Evolutionary conservation across 2,329 filamentous ascomycete genomes (phyloP), one percentile per base, ranked within the genome.

Genomic region (Ophiocordyceps sinensis): DNA sequence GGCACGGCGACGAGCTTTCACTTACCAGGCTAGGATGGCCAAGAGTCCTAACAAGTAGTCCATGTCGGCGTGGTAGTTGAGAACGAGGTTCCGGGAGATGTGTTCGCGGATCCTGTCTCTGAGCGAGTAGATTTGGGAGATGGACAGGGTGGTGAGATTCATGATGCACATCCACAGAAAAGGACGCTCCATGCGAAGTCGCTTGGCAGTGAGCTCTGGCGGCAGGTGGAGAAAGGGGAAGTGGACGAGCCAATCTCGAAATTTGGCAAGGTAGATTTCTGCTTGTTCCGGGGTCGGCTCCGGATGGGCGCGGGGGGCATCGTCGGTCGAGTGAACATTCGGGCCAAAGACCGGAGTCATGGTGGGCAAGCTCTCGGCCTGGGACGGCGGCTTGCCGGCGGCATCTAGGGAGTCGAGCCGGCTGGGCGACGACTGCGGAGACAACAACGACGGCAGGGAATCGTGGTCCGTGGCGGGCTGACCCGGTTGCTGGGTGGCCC

Each of bases 1-100:
- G n/a, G 15, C 17, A 17, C 19, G 19, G 19, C 19, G 19, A 35
- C 7, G 14, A 23, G 28, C 23, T 26, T 15, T 3, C 13, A 41
- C 42, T 23, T 31, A 47, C 38, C 41, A 40, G 23, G 32, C 29
- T 3, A 43, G n/a, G 28, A 36, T 42, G 11, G 32, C 59, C 14
- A 78, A 49, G 4, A 75, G 43, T 0, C 71, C 72, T 11, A 70
- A 57, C 2, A 78, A 54, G 11, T 76, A 46, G 45, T 77, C 74
- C 32, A 75, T 55, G 38, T 53, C 65, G 39, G 65, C 63, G 42
- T 74, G 69, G n/a, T 62, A 56, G 10, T 68, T 61, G 12, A 72
- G 43, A 7, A 75, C 48, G 23, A 73, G 54, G 42, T 62, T 63
- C n/a, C 64, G 58, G 0, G 67, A 62, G 13, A 74, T 40, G 23